phyloP scores from a whole-genome alignment of 2,329 filamentous ascomycete genomes.

The Shiraia bambusicola region DNA sequence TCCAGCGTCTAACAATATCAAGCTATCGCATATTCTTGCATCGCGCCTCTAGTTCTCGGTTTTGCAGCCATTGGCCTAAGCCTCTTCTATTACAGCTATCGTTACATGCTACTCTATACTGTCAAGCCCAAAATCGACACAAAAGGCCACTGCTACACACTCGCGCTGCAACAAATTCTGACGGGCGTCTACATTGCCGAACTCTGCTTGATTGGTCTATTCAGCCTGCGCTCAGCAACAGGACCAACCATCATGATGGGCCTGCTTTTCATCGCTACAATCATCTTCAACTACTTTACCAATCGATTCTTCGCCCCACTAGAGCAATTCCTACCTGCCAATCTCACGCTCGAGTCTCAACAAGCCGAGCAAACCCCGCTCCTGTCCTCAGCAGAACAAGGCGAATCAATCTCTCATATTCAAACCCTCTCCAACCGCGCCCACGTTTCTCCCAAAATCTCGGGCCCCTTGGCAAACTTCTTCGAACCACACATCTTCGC shows the following conservation, averaged over 20 bases:
- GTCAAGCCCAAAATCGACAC: conserved; percentile 81
- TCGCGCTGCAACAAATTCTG: conserved; percentile 83
- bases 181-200: conserved; percentile 82
- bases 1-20: conserved; percentile 13
- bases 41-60: conserved; percentile 79
- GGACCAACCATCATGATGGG: conserved; percentile 37
- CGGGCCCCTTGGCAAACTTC: conserved; percentile 37
- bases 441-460: conserved; percentile 24
- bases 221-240: conserved; percentile 51
- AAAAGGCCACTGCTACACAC: conserved; percentile 82
- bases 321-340: conserved; percentile 38
- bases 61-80: conserved; percentile 79
- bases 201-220: conserved; percentile 80
- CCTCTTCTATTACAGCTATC: conserved; percentile 83
- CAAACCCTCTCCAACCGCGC: conserved; percentile 28
- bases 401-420: conserved; percentile 28
- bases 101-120: conserved; percentile 89
- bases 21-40: conserved; percentile 83
- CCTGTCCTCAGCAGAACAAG: conserved; percentile 35
- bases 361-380: conserved; percentile 34
- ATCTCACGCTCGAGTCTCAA: conserved; percentile 27
- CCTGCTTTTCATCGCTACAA: conserved; percentile 34
- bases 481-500: conserved; percentile 41
- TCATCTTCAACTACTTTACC: conserved; percentile 37
- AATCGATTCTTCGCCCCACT: conserved; percentile 40